Evolutionary conservation across 305 asterid species (phyloP).

Genomic region (Solanum hybrid): DNA sequence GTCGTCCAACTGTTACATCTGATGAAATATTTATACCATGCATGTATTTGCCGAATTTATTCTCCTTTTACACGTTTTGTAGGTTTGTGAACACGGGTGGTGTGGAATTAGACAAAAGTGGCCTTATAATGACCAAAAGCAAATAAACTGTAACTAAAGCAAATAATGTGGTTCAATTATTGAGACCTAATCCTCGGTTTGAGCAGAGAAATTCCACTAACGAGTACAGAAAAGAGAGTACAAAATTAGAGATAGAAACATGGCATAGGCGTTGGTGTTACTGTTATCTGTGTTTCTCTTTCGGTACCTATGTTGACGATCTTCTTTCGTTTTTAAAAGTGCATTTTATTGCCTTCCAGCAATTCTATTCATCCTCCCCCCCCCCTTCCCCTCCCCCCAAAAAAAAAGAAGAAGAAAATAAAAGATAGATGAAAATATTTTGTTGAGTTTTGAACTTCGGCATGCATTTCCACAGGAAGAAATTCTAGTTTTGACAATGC

Average conservation of each 20-base stretch:
- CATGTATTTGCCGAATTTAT: not conserved
- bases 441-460: not conserved
- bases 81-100: not conserved
- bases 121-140: not conserved
- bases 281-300: not conserved
- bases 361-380: not conserved
- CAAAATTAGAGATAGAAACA: not conserved
- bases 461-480: not conserved
- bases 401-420: not conserved
- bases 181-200: not conserved
- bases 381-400: too few species aligned
- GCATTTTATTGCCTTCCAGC: not conserved
- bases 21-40: not conserved
- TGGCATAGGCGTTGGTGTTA: not conserved
- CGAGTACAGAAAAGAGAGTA: not conserved
- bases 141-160: not conserved
- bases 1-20: not conserved
- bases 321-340: not conserved
- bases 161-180: not conserved
- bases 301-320: not conserved
- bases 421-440: not conserved
- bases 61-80: not conserved
- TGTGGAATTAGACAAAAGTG: not conserved
- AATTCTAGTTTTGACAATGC: not conserved
- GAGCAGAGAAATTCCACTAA: not conserved